Conservation (phyloP, 495 filamentous ascomycete genomes). For the Paragyromitra xinjiangensis region DNA sequence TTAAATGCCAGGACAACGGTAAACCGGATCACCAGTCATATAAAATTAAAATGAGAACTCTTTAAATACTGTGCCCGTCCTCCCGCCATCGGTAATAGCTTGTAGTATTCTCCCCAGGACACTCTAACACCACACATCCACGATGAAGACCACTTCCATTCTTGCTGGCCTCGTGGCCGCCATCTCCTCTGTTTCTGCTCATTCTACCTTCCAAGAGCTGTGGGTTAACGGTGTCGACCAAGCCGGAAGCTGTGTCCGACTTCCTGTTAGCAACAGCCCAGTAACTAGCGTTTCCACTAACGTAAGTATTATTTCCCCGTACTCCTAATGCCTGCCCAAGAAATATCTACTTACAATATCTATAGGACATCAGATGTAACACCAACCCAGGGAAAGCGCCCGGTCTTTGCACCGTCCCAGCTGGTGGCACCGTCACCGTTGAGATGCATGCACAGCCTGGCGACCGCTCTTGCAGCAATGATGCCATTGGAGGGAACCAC, state of each 20-base stretch:
- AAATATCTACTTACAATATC: not conserved
- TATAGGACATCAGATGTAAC: constrained; percentile 60
- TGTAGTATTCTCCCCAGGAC: constrained; percentile 22
- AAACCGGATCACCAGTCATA: constrained; percentile 21
- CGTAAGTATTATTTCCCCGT: constrained; percentile 12
- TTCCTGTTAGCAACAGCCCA: constrained; percentile 61
- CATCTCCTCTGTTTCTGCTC: constrained; percentile 57
- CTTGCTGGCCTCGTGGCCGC: constrained; percentile 58
- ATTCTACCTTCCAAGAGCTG: constrained; percentile 65
- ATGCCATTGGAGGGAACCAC: constrained; percentile 65
- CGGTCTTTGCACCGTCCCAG: constrained; percentile 61
- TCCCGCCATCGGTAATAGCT: not conserved
- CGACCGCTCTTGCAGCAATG: constrained; percentile 61
- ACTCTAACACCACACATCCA: constrained; percentile 6
- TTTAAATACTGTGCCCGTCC: constrained; percentile 34
- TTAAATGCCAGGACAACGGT: constrained; percentile 26
- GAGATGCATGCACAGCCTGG: constrained; percentile 66
- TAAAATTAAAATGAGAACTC: not conserved
- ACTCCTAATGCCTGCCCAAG: not conserved
- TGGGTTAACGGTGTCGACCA: constrained; percentile 64
- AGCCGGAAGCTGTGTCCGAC: constrained; percentile 57
- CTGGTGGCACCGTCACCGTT: constrained; percentile 61
- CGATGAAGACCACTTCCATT: constrained; percentile 61
- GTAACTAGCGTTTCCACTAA: constrained; percentile 60
- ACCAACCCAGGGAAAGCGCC: constrained; percentile 23